Percentiles rank a stretch among this genome's conserved stretches.
Evolutionary conservation across 2,329 filamentous ascomycete species (phyloP).

Genomic region (Madurella fahalii): DNA sequence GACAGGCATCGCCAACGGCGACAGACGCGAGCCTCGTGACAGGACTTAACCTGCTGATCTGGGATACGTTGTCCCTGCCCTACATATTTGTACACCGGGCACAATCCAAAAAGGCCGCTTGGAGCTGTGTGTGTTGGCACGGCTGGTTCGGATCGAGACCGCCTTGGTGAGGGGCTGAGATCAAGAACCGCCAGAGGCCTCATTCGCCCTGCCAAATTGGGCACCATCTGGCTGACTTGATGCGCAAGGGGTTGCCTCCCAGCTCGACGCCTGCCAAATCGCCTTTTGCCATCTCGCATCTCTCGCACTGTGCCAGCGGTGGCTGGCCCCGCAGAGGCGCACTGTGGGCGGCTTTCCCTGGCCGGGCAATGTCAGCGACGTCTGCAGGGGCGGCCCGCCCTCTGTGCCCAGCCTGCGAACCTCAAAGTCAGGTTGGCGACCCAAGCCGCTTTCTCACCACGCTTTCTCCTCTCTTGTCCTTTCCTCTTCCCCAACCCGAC

Average conservation of each 20-base stretch:
- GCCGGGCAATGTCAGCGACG: constrained; percentile 12
- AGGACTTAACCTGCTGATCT: background rate
- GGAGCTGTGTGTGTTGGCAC: constrained; percentile 8
- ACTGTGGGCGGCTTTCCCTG: constrained; percentile 16
- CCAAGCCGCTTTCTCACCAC: constrained; percentile 14
- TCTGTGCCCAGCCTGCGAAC: constrained; percentile 4
- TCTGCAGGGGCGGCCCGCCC: background rate
- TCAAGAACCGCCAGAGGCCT: constrained; percentile 10
- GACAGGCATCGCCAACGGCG: background rate
- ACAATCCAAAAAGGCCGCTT: background rate
- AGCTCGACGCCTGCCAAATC: constrained; percentile 3
- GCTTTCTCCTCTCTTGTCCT: constrained; percentile 15
- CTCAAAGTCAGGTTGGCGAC: constrained; percentile 18
- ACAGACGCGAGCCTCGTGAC: constrained; percentile 5
- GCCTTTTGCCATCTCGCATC: background rate
- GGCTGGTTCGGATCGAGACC: constrained; percentile 9
- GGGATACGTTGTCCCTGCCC: background rate
- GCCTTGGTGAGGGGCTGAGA: background rate
- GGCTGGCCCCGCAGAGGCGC: constrained; percentile 1
- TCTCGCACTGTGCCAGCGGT: constrained; percentile 16
- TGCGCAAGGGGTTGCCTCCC: constrained; percentile 11
- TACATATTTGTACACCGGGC: background rate
- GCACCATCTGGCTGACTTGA: constrained; percentile 16
- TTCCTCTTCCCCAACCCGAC: constrained; percentile 11
- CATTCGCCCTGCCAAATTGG: constrained; percentile 18